Evolutionary conservation across 805 yeast genomes (phyloP).

Genomic region (Metschnikowia gelsemii): DNA sequence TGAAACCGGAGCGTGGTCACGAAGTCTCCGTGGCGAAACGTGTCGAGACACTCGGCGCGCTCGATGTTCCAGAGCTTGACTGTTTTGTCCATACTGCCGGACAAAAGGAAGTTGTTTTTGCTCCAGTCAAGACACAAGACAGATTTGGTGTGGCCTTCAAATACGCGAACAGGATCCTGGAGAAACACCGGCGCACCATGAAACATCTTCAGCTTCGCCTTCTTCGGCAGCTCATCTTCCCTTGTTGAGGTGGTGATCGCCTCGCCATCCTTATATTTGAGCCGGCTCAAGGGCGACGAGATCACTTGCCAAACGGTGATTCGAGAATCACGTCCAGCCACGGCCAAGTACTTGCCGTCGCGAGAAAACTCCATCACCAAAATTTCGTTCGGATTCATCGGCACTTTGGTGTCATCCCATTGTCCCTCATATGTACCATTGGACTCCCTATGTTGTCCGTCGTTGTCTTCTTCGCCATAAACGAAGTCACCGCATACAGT

Average conservation of each 20-base stretch:
- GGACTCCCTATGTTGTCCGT: too few relatives aligned
- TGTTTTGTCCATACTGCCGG: slow-evolving; percentile 83
- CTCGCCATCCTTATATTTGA: slow-evolving; percentile 38
- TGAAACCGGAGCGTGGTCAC: slow-evolving; percentile 80
- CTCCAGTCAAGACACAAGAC: slow-evolving; percentile 85
- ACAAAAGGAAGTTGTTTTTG: slow-evolving; percentile 72
- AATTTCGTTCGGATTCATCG: slow-evolving; percentile 46
- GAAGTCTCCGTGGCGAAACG: slow-evolving; percentile 74
- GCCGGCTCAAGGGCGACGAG: slow-evolving; percentile 65
- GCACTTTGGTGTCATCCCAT: slow-evolving; percentile 6
- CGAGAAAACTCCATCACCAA: slow-evolving; percentile 71
- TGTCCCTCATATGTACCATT: too few relatives aligned
- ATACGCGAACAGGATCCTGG: slow-evolving; percentile 57
- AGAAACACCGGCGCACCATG: slow-evolving; percentile 77
- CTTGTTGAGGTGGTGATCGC: slow-evolving; percentile 5
- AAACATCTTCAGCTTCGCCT: slow-evolving; percentile 22
- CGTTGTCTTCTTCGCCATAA: background rate
- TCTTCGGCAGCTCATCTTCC: slow-evolving; percentile 11
- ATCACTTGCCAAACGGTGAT: slow-evolving; percentile 80
- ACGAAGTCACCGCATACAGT: background rate
- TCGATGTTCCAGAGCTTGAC: slow-evolving; percentile 85
- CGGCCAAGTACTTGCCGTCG: slow-evolving; percentile 82
- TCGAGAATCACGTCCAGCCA: slow-evolving; percentile 74
- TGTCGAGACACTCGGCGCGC: slow-evolving; percentile 56
- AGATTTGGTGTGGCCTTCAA: slow-evolving; percentile 66